Conservation (phyloP, 305 asterid species). For the Fraxinus nigra region DNA sequence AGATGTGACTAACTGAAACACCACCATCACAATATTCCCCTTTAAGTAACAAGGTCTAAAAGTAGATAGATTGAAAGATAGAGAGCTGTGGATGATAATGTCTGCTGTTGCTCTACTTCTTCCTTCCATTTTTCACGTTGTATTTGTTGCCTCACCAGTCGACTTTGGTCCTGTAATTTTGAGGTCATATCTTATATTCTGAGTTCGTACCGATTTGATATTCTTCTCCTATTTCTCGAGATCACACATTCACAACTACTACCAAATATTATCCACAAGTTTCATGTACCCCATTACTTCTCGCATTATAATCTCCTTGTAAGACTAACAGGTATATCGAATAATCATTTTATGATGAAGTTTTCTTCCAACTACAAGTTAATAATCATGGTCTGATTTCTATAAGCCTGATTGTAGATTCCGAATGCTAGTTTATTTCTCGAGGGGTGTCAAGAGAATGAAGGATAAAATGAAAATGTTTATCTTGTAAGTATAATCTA, state of each 20-base stretch:
- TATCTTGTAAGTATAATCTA: not conserved
- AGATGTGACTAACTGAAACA: conserved; percentile 68
- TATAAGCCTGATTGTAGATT: not conserved
- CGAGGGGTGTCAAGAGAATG: not conserved
- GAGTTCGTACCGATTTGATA: not conserved
- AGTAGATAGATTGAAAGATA: conserved; percentile 15
- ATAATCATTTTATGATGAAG: not conserved
- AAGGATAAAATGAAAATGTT: not conserved
- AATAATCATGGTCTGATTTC: not conserved
- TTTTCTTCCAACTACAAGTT: not conserved
- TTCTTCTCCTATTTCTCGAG: not conserved
- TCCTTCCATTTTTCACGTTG: not conserved
- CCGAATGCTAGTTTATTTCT: not conserved
- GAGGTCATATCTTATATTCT: not conserved
- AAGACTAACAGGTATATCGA: not conserved
- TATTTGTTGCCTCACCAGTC: not conserved
- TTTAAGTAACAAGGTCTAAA: conserved; percentile 32
- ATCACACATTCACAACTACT: not conserved
- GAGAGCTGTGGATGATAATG: conserved; percentile 14
- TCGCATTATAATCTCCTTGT: not conserved
- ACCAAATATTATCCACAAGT: not conserved
- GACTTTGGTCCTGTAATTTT: not conserved
- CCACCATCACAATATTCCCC: conserved; percentile 58
- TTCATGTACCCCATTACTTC: not conserved
- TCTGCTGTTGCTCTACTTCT: not conserved